Percentiles rank a stretch among this genome's conserved stretches.
phyloP scores from a whole-genome alignment of 75 land plant genomes.

The Picea sitchensis region DNA sequence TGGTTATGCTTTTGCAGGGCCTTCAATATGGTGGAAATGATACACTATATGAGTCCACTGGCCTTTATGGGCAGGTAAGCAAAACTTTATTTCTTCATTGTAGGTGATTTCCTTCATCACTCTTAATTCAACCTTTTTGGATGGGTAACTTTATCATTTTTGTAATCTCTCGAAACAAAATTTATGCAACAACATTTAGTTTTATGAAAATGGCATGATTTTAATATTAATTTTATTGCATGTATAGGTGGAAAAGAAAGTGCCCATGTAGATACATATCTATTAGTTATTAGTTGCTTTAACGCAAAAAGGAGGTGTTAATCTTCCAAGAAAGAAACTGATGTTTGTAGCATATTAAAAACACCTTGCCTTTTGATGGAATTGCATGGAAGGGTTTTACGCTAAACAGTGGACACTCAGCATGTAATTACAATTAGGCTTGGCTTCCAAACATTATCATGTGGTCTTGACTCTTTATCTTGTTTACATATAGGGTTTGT shows the following conservation, averaged over 20 bases:
- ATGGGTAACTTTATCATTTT: background rate
- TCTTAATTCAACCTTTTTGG: background rate
- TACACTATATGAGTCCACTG: conserved; percentile 87
- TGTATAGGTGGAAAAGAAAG: background rate
- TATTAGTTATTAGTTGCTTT: too few relatives aligned
- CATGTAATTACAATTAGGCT: too few relatives aligned
- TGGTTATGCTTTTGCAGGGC: conserved; percentile 48
- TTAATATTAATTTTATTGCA: background rate
- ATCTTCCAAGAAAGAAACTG: too few relatives aligned
- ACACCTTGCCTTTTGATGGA: too few relatives aligned
- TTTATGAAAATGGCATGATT: background rate
- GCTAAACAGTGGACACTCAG: too few relatives aligned
- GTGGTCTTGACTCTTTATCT: too few relatives aligned
- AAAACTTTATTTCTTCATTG: background rate
- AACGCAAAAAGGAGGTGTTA: too few relatives aligned
- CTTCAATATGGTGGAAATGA: conserved; percentile 83
- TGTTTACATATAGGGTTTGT: too few relatives aligned
- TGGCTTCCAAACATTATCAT: too few relatives aligned
- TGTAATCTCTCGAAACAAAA: background rate
- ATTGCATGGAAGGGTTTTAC: too few relatives aligned
- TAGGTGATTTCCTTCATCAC: background rate
- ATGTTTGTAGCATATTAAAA: too few relatives aligned
- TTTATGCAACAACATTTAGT: background rate
- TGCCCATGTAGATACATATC: too few relatives aligned
- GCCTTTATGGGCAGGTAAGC: conserved; percentile 70